phyloP scores from a whole-genome alignment of 1,284 basidiomycete genomes.

The Trichosporon coremiiforme region DNA sequence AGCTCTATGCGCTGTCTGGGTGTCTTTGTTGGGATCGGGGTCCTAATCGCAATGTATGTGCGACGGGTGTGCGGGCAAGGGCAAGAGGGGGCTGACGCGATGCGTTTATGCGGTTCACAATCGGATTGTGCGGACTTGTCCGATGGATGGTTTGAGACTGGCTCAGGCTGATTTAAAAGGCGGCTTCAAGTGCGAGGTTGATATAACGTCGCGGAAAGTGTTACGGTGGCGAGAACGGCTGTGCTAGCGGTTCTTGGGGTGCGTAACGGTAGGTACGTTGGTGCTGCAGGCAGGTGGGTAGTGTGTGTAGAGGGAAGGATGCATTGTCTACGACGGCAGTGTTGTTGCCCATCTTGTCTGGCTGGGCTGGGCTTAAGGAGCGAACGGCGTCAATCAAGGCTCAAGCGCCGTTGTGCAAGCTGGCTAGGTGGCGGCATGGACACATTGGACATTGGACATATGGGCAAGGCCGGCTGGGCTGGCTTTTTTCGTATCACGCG shows the following conservation, averaged over 20 bases:
- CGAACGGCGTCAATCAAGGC: conserved; percentile 16
- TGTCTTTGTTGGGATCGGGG: background rate
- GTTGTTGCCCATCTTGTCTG: conserved; percentile 5
- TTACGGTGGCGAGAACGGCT: conserved; percentile 3
- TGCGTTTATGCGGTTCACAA: background rate
- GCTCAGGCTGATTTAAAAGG: background rate
- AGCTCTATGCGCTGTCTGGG: background rate
- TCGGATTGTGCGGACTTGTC: conserved; percentile 12
- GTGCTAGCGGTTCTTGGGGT: background rate
- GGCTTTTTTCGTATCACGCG: background rate
- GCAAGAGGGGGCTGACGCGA: conserved; percentile 3
- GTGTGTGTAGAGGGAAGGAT: conserved; percentile 1
- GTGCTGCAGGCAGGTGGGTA: background rate
- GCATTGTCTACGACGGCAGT: conserved; percentile 7
- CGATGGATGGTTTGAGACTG: conserved; percentile 15
- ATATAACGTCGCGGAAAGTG: background rate
- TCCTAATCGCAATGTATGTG: conserved; percentile 13
- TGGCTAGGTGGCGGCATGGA: conserved; percentile 4
- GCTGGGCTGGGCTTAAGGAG: background rate
- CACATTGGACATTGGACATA: conserved; percentile 3
- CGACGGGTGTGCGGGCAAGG: conserved; percentile 9
- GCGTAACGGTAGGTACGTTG: background rate
- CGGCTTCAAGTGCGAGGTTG: background rate
- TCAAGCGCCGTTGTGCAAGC: conserved; percentile 3
- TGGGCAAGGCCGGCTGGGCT: background rate